Conservation (phyloP, 805 yeast species). For the Cyberlindnera americana region DNA sequence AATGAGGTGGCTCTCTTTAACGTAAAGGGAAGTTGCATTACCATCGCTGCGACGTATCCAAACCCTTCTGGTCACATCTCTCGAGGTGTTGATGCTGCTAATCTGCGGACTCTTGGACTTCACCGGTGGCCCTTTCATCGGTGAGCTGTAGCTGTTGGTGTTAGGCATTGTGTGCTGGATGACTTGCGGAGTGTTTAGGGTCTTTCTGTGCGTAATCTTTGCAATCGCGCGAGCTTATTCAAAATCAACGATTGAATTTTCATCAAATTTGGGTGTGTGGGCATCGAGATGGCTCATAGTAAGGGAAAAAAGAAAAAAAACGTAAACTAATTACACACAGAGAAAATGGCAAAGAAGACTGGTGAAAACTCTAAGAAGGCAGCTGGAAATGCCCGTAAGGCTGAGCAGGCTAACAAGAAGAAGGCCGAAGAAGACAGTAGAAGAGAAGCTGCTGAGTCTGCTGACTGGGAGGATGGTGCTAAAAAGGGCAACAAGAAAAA, state of each 20-base stretch:
- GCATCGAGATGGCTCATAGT: too few relatives aligned
- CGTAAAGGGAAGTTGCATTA: slow-evolving; percentile 66
- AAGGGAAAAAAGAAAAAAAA: too few relatives aligned
- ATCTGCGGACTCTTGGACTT: slow-evolving; percentile 14
- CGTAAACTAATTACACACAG: background rate
- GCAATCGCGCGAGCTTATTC: too few relatives aligned
- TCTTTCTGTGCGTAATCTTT: too few relatives aligned
- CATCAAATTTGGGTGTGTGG: too few relatives aligned
- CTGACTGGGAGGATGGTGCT: slow-evolving; percentile 68
- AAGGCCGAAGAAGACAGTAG: slow-evolving; percentile 45
- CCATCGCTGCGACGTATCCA: slow-evolving; percentile 53
- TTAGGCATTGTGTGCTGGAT: too few relatives aligned
- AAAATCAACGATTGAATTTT: too few relatives aligned
- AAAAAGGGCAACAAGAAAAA: slow-evolving; percentile 69
- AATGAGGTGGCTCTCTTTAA: slow-evolving; percentile 59
- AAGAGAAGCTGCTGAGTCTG: slow-evolving; percentile 52
- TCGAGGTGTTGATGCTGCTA: slow-evolving; percentile 14
- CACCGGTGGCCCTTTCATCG: slow-evolving; percentile 5
- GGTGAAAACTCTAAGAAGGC: slow-evolving; percentile 55
- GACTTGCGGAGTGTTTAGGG: background rate
- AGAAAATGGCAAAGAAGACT: slow-evolving; percentile 44
- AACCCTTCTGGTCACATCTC: slow-evolving; percentile 35
- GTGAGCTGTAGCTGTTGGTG: slow-evolving; percentile 19
- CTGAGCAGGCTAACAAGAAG: slow-evolving; percentile 59
- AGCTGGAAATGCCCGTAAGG: slow-evolving; percentile 63